A percentile compares a stretch with the other conserved stretches of the same genome.
These are phyloP conservation scores for Bolboschoenoplectus hybrid DNA, from an alignment of 202 grass and related monocot genomes.

Conservation along the genomic window DNA sequence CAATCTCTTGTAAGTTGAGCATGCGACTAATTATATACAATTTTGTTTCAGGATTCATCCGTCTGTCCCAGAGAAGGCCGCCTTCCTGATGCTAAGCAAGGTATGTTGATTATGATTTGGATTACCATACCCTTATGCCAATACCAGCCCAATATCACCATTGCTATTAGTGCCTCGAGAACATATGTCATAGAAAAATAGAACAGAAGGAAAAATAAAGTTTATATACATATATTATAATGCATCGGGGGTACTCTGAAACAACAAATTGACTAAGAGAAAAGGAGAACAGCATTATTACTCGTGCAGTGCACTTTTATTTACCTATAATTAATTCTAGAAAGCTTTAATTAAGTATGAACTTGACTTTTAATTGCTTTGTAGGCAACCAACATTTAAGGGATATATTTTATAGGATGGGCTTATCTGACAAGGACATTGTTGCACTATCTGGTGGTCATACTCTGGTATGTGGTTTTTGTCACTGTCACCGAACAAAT, in stretches of 20 bases:
- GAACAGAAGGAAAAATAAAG: neutral
- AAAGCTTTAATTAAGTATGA: neutral
- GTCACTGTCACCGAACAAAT: neutral
- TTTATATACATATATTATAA: neutral
- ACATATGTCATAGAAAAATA: neutral
- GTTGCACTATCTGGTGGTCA: slow-evolving; percentile 82
- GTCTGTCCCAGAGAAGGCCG: slow-evolving; percentile 86
- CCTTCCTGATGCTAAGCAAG: slow-evolving; percentile 96
- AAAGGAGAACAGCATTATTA: slow-evolving; percentile 3
- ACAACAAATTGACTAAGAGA: neutral
- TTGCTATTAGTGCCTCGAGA: neutral
- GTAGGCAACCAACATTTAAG: slow-evolving; percentile 74
- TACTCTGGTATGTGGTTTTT: slow-evolving; percentile 59
- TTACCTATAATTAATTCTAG: neutral
- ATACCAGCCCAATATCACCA: neutral
- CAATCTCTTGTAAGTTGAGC: neutral
- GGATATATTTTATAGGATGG: slow-evolving; percentile 93
- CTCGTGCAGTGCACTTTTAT: neutral
- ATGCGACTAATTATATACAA: neutral
- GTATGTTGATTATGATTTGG: slow-evolving; percentile 30
- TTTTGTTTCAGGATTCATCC: slow-evolving; percentile 75
- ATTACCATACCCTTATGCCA: neutral
- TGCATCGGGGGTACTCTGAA: neutral
- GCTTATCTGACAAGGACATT: slow-evolving; percentile 90
- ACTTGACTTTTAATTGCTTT: slow-evolving; percentile 27